Evolutionary conservation across 2,329 filamentous ascomycete genomes (phyloP), one percentile per base, ranked within the genome.

Genomic region (Epichloe hybrida): DNA sequence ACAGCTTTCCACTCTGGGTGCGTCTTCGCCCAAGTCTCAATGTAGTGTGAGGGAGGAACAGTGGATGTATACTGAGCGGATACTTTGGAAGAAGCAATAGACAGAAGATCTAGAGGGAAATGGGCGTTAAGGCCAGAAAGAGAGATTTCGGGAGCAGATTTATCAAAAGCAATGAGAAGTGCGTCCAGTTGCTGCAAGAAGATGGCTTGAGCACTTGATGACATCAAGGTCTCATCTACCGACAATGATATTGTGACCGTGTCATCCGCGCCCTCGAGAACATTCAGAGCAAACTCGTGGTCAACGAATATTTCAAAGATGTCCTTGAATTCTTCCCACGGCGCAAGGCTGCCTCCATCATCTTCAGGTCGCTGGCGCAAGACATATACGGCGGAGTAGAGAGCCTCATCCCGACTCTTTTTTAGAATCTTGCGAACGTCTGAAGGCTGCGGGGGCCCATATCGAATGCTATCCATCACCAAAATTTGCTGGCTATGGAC

Each of bases 1-100:
- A 83, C 70, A 1, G 81, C 81, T 35, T 70, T 60, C 50, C 70
- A 74, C 5, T 75, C 61, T 1, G 81, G 78, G 48, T 69, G 58
- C 4, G 66, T 56, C 6, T 13, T 21, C 12, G 40, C 40, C 40
- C 40, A 42, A 13, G 40, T 42, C 40, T 42, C 40, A 7, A 42
- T 42, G 40, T 42, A 42, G 8, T 42, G 21, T 42, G n/a, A 15
- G 5, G 40, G 40, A 12, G 40, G 20, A 12, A 42, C n/a, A 27
- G 20, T 42, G 12, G 40, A 5, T 11, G 40, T 17, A 42, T 23
- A 42, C 40, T 15, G 40, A 12, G 4, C n/a, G 11, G 20, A 11
- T 20, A 23, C 40, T 13, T 27, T 42, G 7, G 40, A 42, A 13
- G 40, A 42, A 12, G 20, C 40, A 8, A 12, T 42, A 6, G 40